A percentile compares a stretch with the other conserved stretches of the same genome.
phyloP scores from a whole-genome alignment of 176 grass and related monocot species.

The Avena sativa region DNA sequence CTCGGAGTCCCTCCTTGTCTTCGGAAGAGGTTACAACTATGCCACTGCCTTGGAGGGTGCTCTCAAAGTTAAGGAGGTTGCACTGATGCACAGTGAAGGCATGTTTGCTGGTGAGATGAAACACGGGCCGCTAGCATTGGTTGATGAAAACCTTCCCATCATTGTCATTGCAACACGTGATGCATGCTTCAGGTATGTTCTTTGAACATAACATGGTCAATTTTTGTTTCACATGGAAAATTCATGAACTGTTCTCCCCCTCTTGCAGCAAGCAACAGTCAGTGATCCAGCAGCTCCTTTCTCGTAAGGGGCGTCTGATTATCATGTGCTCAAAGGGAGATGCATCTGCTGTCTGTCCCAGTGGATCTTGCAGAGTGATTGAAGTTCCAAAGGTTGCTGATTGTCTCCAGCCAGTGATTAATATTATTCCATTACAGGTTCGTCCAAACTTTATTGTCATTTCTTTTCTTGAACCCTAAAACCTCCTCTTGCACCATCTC shows the following conservation, averaged over 20 bases:
- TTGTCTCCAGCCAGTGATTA: constrained; percentile 89
- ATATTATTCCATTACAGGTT: constrained; percentile 94
- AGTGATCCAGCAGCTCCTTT: constrained; percentile 95
- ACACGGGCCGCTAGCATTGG: constrained; percentile 87
- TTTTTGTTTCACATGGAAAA: not conserved
- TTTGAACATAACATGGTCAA: constrained; percentile 3
- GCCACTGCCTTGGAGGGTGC: constrained; percentile 94
- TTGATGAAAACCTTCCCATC: constrained; percentile 94
- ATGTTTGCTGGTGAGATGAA: constrained; percentile 99
- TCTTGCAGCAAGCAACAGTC: constrained; percentile 90
- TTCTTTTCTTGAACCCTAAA: not conserved
- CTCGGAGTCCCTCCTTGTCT: constrained; percentile 78
- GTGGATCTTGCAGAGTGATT: constrained; percentile 74
- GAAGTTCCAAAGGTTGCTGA: constrained; percentile 81
- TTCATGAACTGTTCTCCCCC: not conserved
- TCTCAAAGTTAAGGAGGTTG: constrained; percentile 96
- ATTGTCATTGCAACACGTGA: constrained; percentile 90
- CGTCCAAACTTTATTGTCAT: not conserved
- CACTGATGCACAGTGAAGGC: constrained; percentile 92
- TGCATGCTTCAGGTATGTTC: constrained; percentile 74
- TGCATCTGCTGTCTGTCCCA: constrained; percentile 60
- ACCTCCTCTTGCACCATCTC: not conserved
- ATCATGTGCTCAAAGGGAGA: constrained; percentile 89
- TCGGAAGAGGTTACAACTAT: constrained; percentile 95
- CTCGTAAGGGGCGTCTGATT: constrained; percentile 86